phyloP scores from a whole-genome alignment of 2,329 filamentous ascomycete genomes.

The Phialophora expanda region DNA sequence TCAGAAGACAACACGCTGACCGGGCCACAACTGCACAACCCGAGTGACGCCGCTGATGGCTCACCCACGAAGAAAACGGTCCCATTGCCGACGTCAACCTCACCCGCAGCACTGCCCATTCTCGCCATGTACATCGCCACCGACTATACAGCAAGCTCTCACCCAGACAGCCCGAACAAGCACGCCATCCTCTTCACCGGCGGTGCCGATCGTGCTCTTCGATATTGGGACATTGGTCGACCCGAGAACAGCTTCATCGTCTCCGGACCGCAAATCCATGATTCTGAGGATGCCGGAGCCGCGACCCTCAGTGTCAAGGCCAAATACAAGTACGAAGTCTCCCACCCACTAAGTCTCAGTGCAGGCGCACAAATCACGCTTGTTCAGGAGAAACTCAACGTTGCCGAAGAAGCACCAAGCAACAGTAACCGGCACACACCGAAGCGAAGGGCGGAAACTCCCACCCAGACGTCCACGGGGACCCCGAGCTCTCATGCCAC shows the following conservation, averaged over 20 bases:
- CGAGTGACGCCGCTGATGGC: constrained; percentile 9
- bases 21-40: constrained; percentile 7
- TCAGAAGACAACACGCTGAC: constrained; percentile 24
- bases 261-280: constrained; percentile 66
- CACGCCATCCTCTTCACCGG: constrained; percentile 85
- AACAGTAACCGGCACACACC: background rate
- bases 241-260: constrained; percentile 79
- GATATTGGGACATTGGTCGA: constrained; percentile 88
- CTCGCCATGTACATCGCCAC: constrained; percentile 61
- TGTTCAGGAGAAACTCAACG: constrained; percentile 67
- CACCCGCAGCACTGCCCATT: constrained; percentile 20
- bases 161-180: constrained; percentile 55
- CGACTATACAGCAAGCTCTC: constrained; percentile 54
- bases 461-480: constrained; percentile 11
- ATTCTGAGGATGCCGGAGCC: constrained; percentile 58
- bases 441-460: constrained; percentile 42
- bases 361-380: constrained; percentile 65
- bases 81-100: background rate
- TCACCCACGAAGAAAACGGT: constrained; percentile 22
- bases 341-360: constrained; percentile 55
- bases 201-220: constrained; percentile 85
- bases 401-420: constrained; percentile 43
- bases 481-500: constrained; percentile 22
- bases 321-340: constrained; percentile 72
- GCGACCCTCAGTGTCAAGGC: constrained; percentile 14